phyloP scores from a whole-genome alignment of 2,329 filamentous ascomycete genomes.

The Colletotrichum melonis region DNA sequence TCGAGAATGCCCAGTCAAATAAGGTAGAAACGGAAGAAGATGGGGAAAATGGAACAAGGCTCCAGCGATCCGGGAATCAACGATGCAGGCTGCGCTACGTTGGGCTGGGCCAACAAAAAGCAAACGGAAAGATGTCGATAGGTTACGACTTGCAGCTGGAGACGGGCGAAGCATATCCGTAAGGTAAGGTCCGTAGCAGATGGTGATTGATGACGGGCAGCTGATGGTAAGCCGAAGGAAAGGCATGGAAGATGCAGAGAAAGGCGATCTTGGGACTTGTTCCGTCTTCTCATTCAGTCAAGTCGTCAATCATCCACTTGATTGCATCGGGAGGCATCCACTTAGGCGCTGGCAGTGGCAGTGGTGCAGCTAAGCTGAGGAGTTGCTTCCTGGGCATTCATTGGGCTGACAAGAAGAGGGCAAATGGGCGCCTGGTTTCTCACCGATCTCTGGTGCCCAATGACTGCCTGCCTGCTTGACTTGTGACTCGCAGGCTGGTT shows the following conservation, averaged over 20 bases:
- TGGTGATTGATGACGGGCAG: constrained; percentile 21
- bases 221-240: constrained; percentile 12
- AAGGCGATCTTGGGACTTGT: background rate
- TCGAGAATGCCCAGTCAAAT: background rate
- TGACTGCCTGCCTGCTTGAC: constrained; percentile 3
- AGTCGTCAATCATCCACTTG: constrained; percentile 11
- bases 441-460: constrained; percentile 31
- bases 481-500: constrained; percentile 24
- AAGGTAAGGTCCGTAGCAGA: background rate
- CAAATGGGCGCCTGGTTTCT: constrained; percentile 20
- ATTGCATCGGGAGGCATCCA: constrained; percentile 28
- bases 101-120: constrained; percentile 10
- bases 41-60: constrained; percentile 7
- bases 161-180: background rate
- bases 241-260: constrained; percentile 18
- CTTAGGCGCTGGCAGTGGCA: constrained; percentile 15
- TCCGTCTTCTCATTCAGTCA: background rate
- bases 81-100: background rate
- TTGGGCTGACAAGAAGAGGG: constrained; percentile 7
- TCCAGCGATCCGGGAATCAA: constrained; percentile 18
- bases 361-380: constrained; percentile 6
- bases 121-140: constrained; percentile 1
- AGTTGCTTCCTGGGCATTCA: constrained; percentile 2
- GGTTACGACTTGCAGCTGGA: constrained; percentile 16
- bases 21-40: constrained; percentile 7